A percentile compares a stretch with the other conserved stretches of the same genome.
Conservation (phyloP, 2,329 filamentous ascomycete species). For the Colletotrichum musae region DNA sequence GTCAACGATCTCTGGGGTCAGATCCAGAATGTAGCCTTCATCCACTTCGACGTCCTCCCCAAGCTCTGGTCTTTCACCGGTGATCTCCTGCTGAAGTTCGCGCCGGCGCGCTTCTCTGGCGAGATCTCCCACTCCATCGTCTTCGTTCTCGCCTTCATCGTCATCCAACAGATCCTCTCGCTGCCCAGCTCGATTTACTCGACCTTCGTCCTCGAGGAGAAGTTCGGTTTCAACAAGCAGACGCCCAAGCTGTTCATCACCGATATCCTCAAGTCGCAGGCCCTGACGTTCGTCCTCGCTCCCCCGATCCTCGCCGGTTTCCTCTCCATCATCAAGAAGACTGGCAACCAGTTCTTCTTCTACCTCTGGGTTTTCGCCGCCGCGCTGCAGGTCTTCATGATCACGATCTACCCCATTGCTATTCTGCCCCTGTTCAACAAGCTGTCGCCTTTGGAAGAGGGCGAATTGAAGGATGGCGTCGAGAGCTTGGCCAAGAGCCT, state of each 20-base stretch:
- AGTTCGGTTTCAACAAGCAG: constrained; percentile 99
- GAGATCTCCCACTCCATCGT: constrained; percentile 95
- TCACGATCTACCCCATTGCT: constrained; percentile 94
- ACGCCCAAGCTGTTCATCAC: constrained; percentile 89
- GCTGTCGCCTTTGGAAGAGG: constrained; percentile 90
- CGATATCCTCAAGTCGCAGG: constrained; percentile 92
- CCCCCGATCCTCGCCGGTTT: constrained; percentile 93
- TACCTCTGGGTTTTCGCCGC: constrained; percentile 97
- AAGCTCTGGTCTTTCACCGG: constrained; percentile 91
- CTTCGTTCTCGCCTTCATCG: constrained; percentile 89
- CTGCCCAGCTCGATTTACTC: constrained; percentile 90
- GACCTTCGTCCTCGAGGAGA: constrained; percentile 95
- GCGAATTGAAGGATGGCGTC: constrained; percentile 88
- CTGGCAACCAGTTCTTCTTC: constrained; percentile 95
- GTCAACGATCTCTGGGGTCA: constrained; percentile 86
- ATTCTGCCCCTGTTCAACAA: constrained; percentile 99
- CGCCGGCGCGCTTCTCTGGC: constrained; percentile 84
- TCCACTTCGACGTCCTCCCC: constrained; percentile 91
- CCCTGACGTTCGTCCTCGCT: constrained; percentile 83
- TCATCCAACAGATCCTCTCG: constrained; percentile 84
- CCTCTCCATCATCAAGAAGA: constrained; percentile 93
- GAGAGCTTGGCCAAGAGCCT: constrained; percentile 87
- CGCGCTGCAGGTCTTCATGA: constrained; percentile 91
- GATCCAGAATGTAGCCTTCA: constrained; percentile 88
- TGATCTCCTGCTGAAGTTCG: constrained; percentile 78